Evolutionary conservation across 2,329 filamentous ascomycete genomes (phyloP), one percentile per base, ranked within the genome.

Genomic region (Ascochyta viciae-villosae): DNA sequence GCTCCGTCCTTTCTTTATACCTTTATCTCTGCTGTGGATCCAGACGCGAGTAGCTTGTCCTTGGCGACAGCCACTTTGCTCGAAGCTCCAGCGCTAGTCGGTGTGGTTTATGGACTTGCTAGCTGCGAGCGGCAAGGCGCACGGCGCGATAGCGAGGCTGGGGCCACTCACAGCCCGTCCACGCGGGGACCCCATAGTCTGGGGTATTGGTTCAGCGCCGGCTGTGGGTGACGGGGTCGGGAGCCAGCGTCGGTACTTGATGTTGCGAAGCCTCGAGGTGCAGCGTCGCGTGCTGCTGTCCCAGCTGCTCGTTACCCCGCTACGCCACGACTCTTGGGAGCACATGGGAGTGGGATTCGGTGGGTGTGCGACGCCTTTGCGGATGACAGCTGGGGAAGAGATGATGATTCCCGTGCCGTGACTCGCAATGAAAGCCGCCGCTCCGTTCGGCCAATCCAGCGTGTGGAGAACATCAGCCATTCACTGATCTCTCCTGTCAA

Each of bases 171-270:
- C 40, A 41, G 15, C 6, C 16, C 46, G 16, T 16, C 34, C 7
- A 9, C 27, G 29, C 38, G 48, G 48, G 44, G 52, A 37, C 53
- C 40, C 57, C 52, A 43, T 24, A 45, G 26, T 24, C 8, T 26
- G 24, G 24, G 8, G 8, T 26, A 26, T 49, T 33, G 54, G 38
- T 24, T 37, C 24, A 12, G 33, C 37, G 53, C 43, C 61, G 59
- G 58, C 51, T 54, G 29, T 44, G 44, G 43, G 6, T 13, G 33
- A 46, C 38, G 48, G 47, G 12, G 22, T 56, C 57, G 54, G 60
- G 31, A 54, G 57, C 39, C 38, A 40, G 45, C 22, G 24, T 56
- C 57, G 60, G 60, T 61, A 58, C 54, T 49, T 58, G 44, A 12
- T 43, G 46, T 19, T 33, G 26, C 13, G 42, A 29, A 26, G 13